Conservation (phyloP, 495 filamentous ascomycete species). For the Talaromyces borbonicus region DNA sequence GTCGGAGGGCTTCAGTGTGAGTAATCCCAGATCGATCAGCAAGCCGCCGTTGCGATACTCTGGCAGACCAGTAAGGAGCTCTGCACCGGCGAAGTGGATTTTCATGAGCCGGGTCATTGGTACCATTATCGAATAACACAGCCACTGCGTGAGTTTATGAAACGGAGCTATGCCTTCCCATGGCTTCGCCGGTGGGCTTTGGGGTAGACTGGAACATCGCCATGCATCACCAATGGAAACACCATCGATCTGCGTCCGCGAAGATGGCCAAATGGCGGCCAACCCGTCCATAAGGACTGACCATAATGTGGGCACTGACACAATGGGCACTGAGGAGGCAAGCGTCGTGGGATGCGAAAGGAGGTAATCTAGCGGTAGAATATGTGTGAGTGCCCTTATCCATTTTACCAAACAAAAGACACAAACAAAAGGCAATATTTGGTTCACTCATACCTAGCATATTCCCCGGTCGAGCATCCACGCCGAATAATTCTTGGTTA, state of each 20-base stretch:
- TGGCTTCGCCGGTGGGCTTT: conserved; percentile 55
- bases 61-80: conserved; percentile 55
- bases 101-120: conserved; percentile 56
- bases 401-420: not conserved
- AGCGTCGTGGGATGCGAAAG: conserved; percentile 83
- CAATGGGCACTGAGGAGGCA: conserved; percentile 75
- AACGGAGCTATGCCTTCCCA: conserved; percentile 94
- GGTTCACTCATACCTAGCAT: conserved; percentile 76
- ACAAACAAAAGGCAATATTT: too few species aligned
- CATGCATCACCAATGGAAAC: conserved; percentile 89
- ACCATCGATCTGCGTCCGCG: conserved; percentile 80
- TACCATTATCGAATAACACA: conserved; percentile 63
- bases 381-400: too few species aligned
- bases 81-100: conserved; percentile 52
- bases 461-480: conserved; percentile 77
- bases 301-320: conserved; percentile 90
- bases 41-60: conserved; percentile 65
- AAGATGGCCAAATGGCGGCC: conserved; percentile 78
- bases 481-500: conserved; percentile 78
- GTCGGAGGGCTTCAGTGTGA: conserved; percentile 50
- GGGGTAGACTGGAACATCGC: conserved; percentile 76
- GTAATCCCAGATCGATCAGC: conserved; percentile 54
- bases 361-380: conserved; percentile 85
- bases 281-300: conserved; percentile 80
- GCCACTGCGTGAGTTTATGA: conserved; percentile 70